Percentiles rank a stretch among this genome's conserved stretches.
These are phyloP conservation scores for Hypoxylon perforatum DNA, from an alignment of 495 filamentous ascomycete species.

Conservation along the genomic window DNA sequence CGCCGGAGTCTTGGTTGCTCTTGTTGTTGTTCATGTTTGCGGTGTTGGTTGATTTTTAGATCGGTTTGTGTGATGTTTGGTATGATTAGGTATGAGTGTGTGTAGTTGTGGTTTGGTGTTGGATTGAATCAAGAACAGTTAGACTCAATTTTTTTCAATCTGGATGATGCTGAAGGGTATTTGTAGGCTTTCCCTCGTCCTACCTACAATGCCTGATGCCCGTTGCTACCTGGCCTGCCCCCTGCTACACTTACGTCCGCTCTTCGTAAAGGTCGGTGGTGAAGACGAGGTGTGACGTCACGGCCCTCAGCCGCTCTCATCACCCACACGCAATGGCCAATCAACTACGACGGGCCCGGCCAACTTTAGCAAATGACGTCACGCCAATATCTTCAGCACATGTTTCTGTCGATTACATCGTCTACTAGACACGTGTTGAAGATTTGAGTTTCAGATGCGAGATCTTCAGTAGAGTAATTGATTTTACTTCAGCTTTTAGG, in stretches of 20 bases:
- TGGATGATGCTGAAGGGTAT: neutral
- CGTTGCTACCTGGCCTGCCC: neutral
- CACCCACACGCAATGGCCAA: slow-evolving; percentile 9
- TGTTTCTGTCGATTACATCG: neutral
- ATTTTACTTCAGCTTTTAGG: too few species aligned
- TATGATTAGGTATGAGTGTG: neutral
- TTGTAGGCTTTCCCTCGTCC: slow-evolving; percentile 4
- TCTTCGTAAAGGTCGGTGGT: slow-evolving; percentile 11
- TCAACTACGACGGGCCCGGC: neutral
- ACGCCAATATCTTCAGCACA: neutral
- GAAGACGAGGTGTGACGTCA: slow-evolving; percentile 34
- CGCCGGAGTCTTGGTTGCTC: slow-evolving; percentile 66
- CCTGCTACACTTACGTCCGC: slow-evolving; percentile 18
- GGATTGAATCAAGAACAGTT: neutral
- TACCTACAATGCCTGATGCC: neutral
- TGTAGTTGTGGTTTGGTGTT: slow-evolving; percentile 2
- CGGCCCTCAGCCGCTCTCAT: slow-evolving; percentile 7
- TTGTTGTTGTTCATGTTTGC: slow-evolving; percentile 49
- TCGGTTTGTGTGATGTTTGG: slow-evolving; percentile 8
- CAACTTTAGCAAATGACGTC: slow-evolving; percentile 3
- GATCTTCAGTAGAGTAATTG: too few species aligned
- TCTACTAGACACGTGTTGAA: neutral
- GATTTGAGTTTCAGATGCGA: too few species aligned
- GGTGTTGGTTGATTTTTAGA: slow-evolving; percentile 4
- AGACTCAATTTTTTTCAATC: neutral